Evolutionary conservation across 192 early-diverging fungal species (phyloP).

Genomic region (Coemansia sp.): DNA sequence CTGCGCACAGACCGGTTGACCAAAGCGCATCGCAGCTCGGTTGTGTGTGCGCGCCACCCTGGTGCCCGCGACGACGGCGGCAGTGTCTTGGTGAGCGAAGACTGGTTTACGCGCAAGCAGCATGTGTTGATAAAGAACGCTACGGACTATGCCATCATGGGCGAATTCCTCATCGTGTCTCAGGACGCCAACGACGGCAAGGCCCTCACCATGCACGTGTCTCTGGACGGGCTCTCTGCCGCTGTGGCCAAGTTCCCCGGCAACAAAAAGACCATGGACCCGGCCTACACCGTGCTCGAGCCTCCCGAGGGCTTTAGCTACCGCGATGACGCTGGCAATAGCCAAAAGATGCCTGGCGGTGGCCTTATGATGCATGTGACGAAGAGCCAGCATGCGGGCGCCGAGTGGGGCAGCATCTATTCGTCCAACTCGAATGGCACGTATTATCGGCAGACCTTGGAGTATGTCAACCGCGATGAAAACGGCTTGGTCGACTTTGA

Average conservation of each 20-base stretch:
- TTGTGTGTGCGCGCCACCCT: slow-evolving; percentile 75
- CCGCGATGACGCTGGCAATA: slow-evolving; percentile 33
- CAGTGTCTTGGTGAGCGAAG: slow-evolving; percentile 64
- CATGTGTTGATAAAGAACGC: slow-evolving; percentile 67
- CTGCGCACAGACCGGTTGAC: slow-evolving; percentile 56
- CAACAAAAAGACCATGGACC: slow-evolving; percentile 52
- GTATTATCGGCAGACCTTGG: slow-evolving; percentile 71
- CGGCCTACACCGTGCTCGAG: slow-evolving; percentile 75
- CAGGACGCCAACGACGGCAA: slow-evolving; percentile 46
- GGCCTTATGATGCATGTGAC: slow-evolving; percentile 72
- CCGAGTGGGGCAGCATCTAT: slow-evolving; percentile 84
- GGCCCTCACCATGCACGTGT: slow-evolving; percentile 64
- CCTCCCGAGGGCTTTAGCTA: slow-evolving; percentile 58
- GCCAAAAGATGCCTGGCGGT: slow-evolving; percentile 49
- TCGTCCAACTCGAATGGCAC: slow-evolving; percentile 90
- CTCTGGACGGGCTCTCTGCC: slow-evolving; percentile 72
- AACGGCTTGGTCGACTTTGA: slow-evolving; percentile 90
- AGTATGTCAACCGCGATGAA: slow-evolving; percentile 74
- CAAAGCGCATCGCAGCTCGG: slow-evolving; percentile 56
- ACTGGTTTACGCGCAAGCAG: slow-evolving; percentile 57
- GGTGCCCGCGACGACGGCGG: slow-evolving; percentile 23
- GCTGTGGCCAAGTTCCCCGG: slow-evolving; percentile 78
- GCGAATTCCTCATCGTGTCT: slow-evolving; percentile 80
- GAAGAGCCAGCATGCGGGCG: slow-evolving; percentile 53
- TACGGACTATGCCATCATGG: slow-evolving; percentile 77